Conservation (phyloP, 768 basidiomycete species). For the Suillus clintonianus region DNA sequence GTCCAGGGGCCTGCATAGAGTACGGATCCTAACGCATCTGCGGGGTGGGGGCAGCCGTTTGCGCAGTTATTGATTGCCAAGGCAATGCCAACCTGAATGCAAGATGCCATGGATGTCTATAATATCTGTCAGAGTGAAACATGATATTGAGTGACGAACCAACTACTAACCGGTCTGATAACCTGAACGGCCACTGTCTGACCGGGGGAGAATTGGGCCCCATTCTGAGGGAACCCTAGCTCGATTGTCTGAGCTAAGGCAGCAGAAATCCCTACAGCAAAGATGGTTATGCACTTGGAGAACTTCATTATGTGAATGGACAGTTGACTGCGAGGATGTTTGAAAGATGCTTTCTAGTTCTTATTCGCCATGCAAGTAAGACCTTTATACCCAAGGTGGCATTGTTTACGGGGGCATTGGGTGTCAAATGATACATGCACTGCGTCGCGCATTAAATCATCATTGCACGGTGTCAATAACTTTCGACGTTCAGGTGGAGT, state of each 20-base stretch:
- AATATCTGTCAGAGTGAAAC: neutral
- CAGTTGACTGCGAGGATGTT: neutral
- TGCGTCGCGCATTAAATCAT: neutral
- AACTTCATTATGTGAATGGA: constrained; percentile 18
- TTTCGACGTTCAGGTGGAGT: neutral
- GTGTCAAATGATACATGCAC: neutral
- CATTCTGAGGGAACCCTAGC: constrained; percentile 22
- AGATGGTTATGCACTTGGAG: constrained; percentile 6
- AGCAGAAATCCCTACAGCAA: constrained; percentile 8
- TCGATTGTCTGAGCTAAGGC: constrained; percentile 30
- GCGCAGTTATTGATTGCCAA: constrained; percentile 22
- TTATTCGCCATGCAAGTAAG: neutral
- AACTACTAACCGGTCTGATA: constrained; percentile 20
- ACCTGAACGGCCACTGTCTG: constrained; percentile 20
- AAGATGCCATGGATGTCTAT: constrained; percentile 19
- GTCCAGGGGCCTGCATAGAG: constrained; percentile 32
- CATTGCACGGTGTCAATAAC: neutral
- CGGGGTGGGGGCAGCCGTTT: constrained; percentile 25
- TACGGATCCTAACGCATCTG: constrained; percentile 20
- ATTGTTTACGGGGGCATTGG: neutral
- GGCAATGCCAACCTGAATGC: constrained; percentile 33
- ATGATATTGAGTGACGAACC: neutral
- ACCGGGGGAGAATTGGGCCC: constrained; percentile 17
- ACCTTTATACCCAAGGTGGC: neutral
- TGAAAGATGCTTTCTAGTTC: neutral